Evolutionary conservation across 1,284 basidiomycete genomes (phyloP).

Genomic region (Coniferiporia weirii): DNA sequence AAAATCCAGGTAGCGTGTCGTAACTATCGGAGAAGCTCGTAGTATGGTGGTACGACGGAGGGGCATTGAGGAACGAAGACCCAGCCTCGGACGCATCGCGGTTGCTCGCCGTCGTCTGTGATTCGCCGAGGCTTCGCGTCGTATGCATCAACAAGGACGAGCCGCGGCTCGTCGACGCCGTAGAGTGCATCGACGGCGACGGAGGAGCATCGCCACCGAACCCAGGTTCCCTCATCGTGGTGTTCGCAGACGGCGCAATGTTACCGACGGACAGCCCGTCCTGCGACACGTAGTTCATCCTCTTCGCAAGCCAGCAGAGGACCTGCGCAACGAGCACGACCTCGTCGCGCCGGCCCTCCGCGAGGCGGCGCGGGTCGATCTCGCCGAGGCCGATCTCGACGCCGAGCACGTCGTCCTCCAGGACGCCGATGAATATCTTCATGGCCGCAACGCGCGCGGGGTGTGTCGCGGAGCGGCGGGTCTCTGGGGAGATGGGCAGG

Average conservation of each 20-base stretch:
- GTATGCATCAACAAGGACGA: background rate
- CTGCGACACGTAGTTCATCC: constrained; percentile 33
- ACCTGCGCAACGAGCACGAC: constrained; percentile 56
- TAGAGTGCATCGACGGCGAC: constrained; percentile 2
- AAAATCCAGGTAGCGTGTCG: constrained; percentile 20
- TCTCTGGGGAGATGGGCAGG: constrained; percentile 38
- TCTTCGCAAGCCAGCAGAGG: constrained; percentile 58
- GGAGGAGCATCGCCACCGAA: background rate
- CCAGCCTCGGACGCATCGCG: constrained; percentile 4
- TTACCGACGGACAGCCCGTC: constrained; percentile 18
- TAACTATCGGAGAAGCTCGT: constrained; percentile 2
- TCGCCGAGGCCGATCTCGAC: constrained; percentile 55
- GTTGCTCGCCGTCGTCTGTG: constrained; percentile 7
- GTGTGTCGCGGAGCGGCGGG: constrained; percentile 37
- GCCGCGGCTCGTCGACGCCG: constrained; percentile 2
- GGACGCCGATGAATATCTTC: constrained; percentile 72
- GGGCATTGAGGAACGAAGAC: background rate
- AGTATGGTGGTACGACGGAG: background rate
- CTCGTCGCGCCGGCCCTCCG: constrained; percentile 57
- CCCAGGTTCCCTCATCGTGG: background rate
- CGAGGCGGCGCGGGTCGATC: constrained; percentile 58
- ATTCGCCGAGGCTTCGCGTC: constrained; percentile 1
- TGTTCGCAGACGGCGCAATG: background rate
- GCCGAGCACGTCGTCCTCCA: constrained; percentile 61
- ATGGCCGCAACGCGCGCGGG: constrained; percentile 50